These are phyloP conservation scores for Miscanthus lutarioriparius DNA, from an alignment of 176 grass and related monocot genomes.

Conservation along the genomic window DNA sequence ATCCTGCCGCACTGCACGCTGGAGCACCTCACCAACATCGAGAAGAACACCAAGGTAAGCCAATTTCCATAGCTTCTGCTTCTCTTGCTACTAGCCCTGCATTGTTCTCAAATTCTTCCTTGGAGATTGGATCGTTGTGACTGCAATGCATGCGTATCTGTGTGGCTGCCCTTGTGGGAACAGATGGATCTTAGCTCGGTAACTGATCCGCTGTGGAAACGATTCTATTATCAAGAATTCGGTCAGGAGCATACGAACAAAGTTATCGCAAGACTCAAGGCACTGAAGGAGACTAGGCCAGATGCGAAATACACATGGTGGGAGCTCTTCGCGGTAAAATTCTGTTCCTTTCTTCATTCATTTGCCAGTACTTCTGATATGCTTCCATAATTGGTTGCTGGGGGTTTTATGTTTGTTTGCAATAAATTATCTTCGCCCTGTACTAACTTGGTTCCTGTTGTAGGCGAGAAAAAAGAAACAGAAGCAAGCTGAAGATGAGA, in stretches of 20 bases:
- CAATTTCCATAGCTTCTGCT: neutral
- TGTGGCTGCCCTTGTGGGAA: neutral
- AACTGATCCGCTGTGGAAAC: slow-evolving; percentile 47
- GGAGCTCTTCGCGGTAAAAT: slow-evolving; percentile 39
- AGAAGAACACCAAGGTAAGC: slow-evolving; percentile 28
- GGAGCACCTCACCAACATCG: slow-evolving; percentile 32
- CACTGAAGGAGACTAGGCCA: neutral
- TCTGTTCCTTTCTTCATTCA: neutral
- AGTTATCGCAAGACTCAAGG: slow-evolving; percentile 20
- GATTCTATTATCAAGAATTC: slow-evolving; percentile 43
- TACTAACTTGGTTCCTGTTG: neutral
- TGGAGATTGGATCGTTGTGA: neutral
- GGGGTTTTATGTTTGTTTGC: neutral
- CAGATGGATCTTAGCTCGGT: slow-evolving; percentile 48
- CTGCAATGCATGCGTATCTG: neutral
- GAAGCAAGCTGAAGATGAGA: slow-evolving; percentile 35
- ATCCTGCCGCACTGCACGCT: slow-evolving; percentile 58
- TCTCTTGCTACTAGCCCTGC: neutral
- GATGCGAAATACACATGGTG: slow-evolving; percentile 30
- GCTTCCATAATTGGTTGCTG: neutral
- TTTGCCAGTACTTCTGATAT: neutral
- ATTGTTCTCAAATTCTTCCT: neutral
- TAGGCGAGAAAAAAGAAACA: slow-evolving; percentile 40
- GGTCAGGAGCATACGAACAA: neutral
- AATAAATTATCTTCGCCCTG: slow-evolving; percentile 4